These are phyloP conservation scores for Syzygium oleosum DNA, from an alignment of 345 rosid genomes.

Conservation along the genomic window DNA sequence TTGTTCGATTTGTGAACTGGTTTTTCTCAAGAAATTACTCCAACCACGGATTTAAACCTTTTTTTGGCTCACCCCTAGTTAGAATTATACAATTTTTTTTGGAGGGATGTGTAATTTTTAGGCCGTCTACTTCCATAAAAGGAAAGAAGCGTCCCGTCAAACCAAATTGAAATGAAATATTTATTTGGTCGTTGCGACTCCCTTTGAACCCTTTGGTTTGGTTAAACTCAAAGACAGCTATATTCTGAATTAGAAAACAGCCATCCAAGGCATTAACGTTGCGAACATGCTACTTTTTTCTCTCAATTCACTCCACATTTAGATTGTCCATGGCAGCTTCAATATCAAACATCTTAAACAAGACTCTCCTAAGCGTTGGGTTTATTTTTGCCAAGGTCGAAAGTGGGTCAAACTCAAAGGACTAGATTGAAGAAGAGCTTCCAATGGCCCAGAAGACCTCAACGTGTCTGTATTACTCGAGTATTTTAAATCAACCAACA, in stretches of 20 bases:
- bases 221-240: neutral
- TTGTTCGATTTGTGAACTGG: neutral
- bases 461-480: neutral
- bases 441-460: neutral
- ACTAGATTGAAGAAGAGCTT: neutral
- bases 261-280: neutral
- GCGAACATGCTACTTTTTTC: neutral
- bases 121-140: neutral
- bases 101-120: neutral
- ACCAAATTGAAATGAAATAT: neutral
- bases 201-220: neutral
- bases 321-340: neutral
- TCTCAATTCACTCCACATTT: neutral
- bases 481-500: neutral
- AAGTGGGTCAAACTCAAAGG: neutral
- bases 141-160: neutral
- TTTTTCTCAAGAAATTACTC: neutral
- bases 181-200: too few relatives aligned
- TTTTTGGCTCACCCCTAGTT: neutral
- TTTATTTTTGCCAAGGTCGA: neutral
- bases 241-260: neutral
- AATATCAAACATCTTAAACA: neutral
- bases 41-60: neutral
- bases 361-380: neutral
- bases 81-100: neutral